A percentile compares a stretch with the other conserved stretches of the same genome.
Conservation (phyloP, 306 rosid genomes). For the Ammopiptanthus mongolicus region DNA sequence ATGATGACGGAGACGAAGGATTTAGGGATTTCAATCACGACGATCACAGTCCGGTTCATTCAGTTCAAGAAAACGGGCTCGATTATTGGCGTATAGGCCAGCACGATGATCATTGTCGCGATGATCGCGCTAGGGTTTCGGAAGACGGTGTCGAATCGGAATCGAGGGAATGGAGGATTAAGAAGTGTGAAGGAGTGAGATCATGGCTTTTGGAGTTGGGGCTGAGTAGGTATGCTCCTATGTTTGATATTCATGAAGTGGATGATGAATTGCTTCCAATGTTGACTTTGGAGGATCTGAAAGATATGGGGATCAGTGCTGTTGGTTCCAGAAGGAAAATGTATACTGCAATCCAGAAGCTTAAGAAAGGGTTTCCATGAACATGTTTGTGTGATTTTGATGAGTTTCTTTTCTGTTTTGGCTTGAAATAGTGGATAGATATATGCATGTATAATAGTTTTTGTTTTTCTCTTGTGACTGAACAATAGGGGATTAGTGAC, state of each 20-base stretch:
- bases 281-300: conserved; percentile 76
- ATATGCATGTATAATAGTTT: conserved; percentile 7
- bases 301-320: conserved; percentile 74
- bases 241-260: conserved; percentile 74
- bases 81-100: conserved; percentile 37
- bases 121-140: conserved; percentile 32
- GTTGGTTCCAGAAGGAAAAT: conserved; percentile 72
- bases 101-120: not conserved
- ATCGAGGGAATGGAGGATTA: conserved; percentile 32
- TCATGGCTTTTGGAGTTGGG: conserved; percentile 60
- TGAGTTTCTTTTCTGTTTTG: not conserved
- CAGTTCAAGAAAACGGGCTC: conserved; percentile 31
- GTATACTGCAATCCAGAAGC: conserved; percentile 66
- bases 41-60: conserved; percentile 39
- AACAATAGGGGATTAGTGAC: not conserved
- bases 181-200: conserved; percentile 42
- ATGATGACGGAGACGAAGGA: conserved; percentile 33
- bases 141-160: conserved; percentile 47
- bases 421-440: conserved; percentile 15
- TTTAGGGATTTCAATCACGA: conserved; percentile 40
- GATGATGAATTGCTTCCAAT: conserved; percentile 69
- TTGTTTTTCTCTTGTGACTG: not conserved
- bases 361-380: conserved; percentile 46
- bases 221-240: conserved; percentile 58
- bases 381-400: conserved; percentile 1